Evolutionary conservation across 306 rosid species (phyloP).

Genomic region (Castanea crenata): DNA sequence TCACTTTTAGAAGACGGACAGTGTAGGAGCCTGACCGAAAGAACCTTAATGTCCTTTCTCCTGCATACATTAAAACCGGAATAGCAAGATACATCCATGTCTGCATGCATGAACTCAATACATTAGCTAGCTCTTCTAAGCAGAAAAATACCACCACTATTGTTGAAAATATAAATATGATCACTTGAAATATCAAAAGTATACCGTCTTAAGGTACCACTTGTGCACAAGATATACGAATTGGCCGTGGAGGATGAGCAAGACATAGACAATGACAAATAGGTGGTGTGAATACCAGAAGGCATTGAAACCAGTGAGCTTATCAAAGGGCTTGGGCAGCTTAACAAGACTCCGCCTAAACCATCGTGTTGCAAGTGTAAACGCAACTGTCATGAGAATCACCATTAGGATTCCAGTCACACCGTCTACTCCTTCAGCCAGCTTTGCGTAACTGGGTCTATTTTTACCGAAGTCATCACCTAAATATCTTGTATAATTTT

Average conservation of each 20-base stretch:
- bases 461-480: slow-evolving; percentile 52
- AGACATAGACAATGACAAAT: slow-evolving; percentile 79
- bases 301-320: slow-evolving; percentile 94
- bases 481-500: slow-evolving; percentile 29
- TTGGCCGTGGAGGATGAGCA: slow-evolving; percentile 79
- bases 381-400: slow-evolving; percentile 72
- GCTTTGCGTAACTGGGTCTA: slow-evolving; percentile 57
- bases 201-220: slow-evolving; percentile 86
- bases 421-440: slow-evolving; percentile 70
- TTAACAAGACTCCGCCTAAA: slow-evolving; percentile 80
- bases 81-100: slow-evolving; percentile 96
- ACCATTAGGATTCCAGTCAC: slow-evolving; percentile 91
- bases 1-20: slow-evolving; percentile 85
- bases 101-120: slow-evolving; percentile 44
- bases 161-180: slow-evolving; percentile 6
- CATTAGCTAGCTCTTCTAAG: slow-evolving; percentile 11
- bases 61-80: slow-evolving; percentile 86
- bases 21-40: slow-evolving; percentile 84
- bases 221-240: slow-evolving; percentile 64
- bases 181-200: neutral
- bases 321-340: slow-evolving; percentile 85
- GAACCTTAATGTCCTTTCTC: slow-evolving; percentile 84
- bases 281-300: slow-evolving; percentile 99
- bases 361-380: slow-evolving; percentile 92
- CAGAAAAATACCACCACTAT: neutral